phyloP scores from a whole-genome alignment of 352 stramenopile genomes.

The Pythium rhizo-oryzae region DNA sequence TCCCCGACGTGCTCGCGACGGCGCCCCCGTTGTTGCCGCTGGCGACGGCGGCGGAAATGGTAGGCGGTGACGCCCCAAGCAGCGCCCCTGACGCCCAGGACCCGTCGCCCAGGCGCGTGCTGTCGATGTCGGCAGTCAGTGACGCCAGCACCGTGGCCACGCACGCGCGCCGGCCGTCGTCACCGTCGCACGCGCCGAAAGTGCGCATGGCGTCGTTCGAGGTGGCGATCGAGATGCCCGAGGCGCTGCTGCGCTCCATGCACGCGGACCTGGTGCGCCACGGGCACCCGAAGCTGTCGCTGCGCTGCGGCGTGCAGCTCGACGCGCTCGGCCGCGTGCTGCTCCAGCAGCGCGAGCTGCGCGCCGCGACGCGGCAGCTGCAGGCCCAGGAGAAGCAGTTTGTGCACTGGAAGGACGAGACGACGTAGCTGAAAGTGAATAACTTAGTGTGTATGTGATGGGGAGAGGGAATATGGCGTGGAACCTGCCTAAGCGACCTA shows the following conservation, averaged over 20 bases:
- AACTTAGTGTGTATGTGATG: constrained; percentile 19
- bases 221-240: constrained; percentile 61
- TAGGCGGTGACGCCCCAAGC: too few species aligned
- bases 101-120: constrained; percentile 39
- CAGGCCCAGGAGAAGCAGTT: constrained; percentile 51
- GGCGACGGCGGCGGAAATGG: not conserved
- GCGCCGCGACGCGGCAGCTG: constrained; percentile 41
- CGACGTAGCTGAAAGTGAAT: constrained; percentile 15
- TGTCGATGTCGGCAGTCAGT: not conserved
- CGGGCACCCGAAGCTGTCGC: constrained; percentile 51
- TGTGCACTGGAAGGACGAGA: constrained; percentile 40
- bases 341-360: constrained; percentile 43
- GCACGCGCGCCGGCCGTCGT: not conserved
- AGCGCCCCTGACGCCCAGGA: too few species aligned
- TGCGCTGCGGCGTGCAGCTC: constrained; percentile 58
- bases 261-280: constrained; percentile 45
- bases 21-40: constrained; percentile 23
- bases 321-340: constrained; percentile 47
- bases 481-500: not conserved
- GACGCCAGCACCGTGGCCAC: not conserved
- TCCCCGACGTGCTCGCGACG: constrained; percentile 54
- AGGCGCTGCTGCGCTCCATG: constrained; percentile 44
- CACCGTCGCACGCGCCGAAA: constrained; percentile 4
- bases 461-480: not conserved
- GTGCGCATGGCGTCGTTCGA: constrained; percentile 68